Conservation (phyloP, 176 grass and related monocot genomes). For the Oryza punctata region DNA sequence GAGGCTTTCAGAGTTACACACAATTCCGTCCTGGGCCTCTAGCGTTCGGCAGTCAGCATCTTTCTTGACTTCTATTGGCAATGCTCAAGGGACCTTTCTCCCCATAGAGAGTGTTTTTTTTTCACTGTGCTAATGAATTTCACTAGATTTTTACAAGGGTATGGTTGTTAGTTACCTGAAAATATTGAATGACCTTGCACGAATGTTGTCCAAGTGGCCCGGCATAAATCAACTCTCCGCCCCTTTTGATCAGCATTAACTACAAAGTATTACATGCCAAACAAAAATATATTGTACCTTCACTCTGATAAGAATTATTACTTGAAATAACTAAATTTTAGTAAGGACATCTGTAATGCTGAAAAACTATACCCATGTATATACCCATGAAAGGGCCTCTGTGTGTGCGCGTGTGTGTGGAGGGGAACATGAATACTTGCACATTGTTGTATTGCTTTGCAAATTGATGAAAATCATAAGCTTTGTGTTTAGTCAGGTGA, state of each 20-base stretch:
- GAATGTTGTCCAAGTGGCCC: constrained; percentile 68
- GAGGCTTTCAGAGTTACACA: too few relatives aligned
- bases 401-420: too few relatives aligned
- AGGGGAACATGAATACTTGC: too few relatives aligned
- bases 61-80: too few relatives aligned
- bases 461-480: not conserved
- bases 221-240: constrained; percentile 78
- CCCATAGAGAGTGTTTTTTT: too few relatives aligned
- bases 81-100: too few relatives aligned
- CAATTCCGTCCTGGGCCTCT: too few relatives aligned
- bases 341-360: too few relatives aligned
- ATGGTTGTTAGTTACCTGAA: constrained; percentile 54
- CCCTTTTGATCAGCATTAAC: constrained; percentile 86
- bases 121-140: not conserved
- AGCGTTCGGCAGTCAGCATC: too few relatives aligned
- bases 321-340: not conserved
- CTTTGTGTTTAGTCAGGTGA: not conserved
- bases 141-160: not conserved
- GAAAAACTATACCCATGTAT: too few relatives aligned
- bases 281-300: not conserved
- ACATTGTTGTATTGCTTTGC: too few relatives aligned
- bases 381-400: too few relatives aligned
- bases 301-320: not conserved
- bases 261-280: constrained; percentile 34
- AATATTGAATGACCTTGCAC: constrained; percentile 71